Conservation (phyloP, 345 rosid genomes). For the Reutealis trisperma region DNA sequence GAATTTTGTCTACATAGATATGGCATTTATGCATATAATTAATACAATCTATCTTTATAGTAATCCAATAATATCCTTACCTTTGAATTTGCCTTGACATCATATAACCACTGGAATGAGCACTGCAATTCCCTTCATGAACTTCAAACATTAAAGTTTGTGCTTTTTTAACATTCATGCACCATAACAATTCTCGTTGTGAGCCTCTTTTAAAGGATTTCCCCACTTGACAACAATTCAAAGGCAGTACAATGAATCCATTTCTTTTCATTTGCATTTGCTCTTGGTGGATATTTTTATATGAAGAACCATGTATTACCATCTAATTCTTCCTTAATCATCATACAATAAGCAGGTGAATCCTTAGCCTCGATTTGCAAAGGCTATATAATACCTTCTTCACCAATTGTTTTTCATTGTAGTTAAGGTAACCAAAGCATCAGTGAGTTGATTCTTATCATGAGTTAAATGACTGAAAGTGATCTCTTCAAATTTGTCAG, state of each 20-base stretch:
- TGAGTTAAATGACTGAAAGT: neutral
- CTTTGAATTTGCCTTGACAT: neutral
- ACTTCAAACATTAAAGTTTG: too few species aligned
- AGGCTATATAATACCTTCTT: fast-evolving
- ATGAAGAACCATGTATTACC: neutral
- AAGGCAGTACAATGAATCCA: neutral
- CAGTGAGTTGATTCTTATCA: too few species aligned
- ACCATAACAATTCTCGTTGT: fast-evolving
- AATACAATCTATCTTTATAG: too few species aligned
- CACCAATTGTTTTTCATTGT: too few species aligned
- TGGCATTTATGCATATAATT: too few species aligned
- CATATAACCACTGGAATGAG: too few species aligned
- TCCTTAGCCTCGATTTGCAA: neutral
- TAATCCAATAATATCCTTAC: constrained; percentile 6
- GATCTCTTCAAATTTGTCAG: neutral
- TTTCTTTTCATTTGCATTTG: neutral
- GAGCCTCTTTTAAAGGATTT: neutral
- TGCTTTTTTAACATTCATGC: too few species aligned
- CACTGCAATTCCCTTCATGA: too few species aligned
- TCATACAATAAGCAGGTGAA: fast-evolving
- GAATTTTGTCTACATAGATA: too few species aligned
- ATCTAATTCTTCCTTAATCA: too few species aligned
- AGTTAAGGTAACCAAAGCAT: too few species aligned
- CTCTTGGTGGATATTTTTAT: neutral
- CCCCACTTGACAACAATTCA: neutral